A percentile compares a stretch with the other conserved stretches of the same genome.
These are phyloP conservation scores for Tylopilus balloui DNA, from an alignment of 768 basidiomycete genomes.

Conservation along the genomic window DNA sequence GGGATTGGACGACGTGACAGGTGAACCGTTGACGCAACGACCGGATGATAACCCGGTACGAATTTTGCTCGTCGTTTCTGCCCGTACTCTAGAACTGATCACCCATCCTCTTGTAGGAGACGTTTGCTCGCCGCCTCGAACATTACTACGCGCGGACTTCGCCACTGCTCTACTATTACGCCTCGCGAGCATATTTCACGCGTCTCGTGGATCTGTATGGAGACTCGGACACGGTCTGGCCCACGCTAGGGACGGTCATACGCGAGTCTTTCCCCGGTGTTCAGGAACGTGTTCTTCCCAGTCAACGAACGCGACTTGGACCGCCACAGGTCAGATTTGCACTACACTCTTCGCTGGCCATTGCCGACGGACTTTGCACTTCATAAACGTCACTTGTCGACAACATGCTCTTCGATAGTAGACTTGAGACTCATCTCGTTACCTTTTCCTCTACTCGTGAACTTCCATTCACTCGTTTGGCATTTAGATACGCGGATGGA, in stretches of 20 bases:
- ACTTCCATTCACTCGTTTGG: slow-evolving; percentile 10
- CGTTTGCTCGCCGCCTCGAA: slow-evolving; percentile 66
- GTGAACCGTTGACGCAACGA: slow-evolving; percentile 74
- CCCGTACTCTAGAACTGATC: slow-evolving; percentile 5
- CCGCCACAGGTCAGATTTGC: slow-evolving; percentile 16
- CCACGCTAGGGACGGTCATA: slow-evolving; percentile 61
- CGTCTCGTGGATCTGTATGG: slow-evolving; percentile 58
- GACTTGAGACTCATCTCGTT: background rate
- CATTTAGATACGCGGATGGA: slow-evolving; percentile 5
- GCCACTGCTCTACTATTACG: slow-evolving; percentile 76
- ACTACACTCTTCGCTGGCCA: slow-evolving; percentile 5
- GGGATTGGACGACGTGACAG: slow-evolving; percentile 80
- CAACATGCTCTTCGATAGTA: background rate
- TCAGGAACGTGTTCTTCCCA: slow-evolving; percentile 40
- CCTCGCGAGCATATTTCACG: slow-evolving; percentile 39
- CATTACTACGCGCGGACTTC: slow-evolving; percentile 75
- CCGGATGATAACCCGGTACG: slow-evolving; percentile 84
- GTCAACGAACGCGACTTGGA: slow-evolving; percentile 15
- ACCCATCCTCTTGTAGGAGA: slow-evolving; percentile 46
- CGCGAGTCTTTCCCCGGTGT: slow-evolving; percentile 50
- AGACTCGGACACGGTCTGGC: slow-evolving; percentile 79
- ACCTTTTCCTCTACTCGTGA: too few relatives aligned
- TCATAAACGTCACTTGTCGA: slow-evolving; percentile 7
- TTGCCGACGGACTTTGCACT: slow-evolving; percentile 9
- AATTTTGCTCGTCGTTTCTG: slow-evolving; percentile 5